Base-by-base conservation (phyloP, 495 filamentous ascomycete species). In the Talaromyces ruber region DNA sequence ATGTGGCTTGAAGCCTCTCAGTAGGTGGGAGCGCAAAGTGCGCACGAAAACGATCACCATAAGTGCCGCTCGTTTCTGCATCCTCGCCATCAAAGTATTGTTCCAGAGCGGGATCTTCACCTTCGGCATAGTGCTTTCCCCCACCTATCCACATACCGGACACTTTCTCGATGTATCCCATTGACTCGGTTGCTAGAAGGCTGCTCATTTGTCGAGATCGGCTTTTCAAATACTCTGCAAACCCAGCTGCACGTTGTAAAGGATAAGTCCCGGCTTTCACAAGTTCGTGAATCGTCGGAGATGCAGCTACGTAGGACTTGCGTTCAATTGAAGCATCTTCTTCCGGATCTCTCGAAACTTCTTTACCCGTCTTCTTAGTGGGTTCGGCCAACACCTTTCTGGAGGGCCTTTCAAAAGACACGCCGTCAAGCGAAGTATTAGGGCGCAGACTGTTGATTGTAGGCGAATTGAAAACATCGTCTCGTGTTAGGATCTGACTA, bases 61-160 rank as follows among this genome's bases (percentile, higher is more conserved):
- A 76, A n/a, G 84, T 85, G 12, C 76, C 77, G 22, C 78, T 76
- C 54, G 81, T 74, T 66, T 91, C 84, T 30, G 86, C 84, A 34
- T 85, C 84, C 60, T 86, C 85, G 16, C 45, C 30, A 37, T 89
- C 87, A 57, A 85, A 81, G 26, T 84, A 81, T 24, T 77, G 80
- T 29, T 82, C 81, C 22, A 34, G n/a, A 62, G 91, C 84, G 2
- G 88, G 77, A 39, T 84, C 89, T 68, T 88, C 82, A 3, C 82
- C 82, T 30, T 93, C 88, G 21, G 87, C 83, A 66, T 97, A 98
- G 72, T 98, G 94, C 67, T 86, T 89, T 68, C 88, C 87, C 18
- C 91, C 90, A 30, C 94, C 94, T 61, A 91, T 87, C 89, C 94
- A 95, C 90, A 98, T 98, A 39, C 92, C 94, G 4, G 93, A 97